Evolutionary conservation across 768 basidiomycete genomes (phyloP).

Genomic region (Tylopilus felleus): DNA sequence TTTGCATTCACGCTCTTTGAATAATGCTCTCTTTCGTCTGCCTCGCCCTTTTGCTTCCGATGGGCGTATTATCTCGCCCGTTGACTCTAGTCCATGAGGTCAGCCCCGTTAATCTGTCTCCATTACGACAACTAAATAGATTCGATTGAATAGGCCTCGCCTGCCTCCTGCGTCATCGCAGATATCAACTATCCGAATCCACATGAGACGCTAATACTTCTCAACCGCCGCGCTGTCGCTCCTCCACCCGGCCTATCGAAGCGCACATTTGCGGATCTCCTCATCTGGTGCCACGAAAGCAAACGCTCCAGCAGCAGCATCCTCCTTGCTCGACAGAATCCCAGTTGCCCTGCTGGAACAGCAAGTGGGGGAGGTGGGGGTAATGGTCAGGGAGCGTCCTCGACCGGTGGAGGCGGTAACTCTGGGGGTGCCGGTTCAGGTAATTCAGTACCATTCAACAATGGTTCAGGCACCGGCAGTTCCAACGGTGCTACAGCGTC

Average conservation of each 20-base stretch:
- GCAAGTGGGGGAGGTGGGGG: neutral
- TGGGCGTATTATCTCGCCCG: conserved; percentile 19
- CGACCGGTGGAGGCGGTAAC: neutral
- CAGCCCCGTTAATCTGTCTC: neutral
- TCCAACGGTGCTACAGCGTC: conserved; percentile 1
- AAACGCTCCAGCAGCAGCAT: conserved; percentile 5
- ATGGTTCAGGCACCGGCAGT: neutral
- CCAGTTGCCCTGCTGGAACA: conserved; percentile 12
- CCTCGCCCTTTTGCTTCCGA: conserved; percentile 19
- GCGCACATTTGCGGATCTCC: conserved; percentile 25
- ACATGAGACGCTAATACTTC: conserved; percentile 21
- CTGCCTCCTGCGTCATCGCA: conserved; percentile 27
- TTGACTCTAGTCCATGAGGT: conserved; percentile 14
- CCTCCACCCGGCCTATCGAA: conserved; percentile 25
- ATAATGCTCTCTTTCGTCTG: conserved; percentile 22
- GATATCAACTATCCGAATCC: conserved; percentile 25
- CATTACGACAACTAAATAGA: neutral
- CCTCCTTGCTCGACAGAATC: conserved; percentile 25
- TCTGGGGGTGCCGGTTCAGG: neutral
- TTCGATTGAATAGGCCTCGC: conserved; percentile 1
- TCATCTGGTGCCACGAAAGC: conserved; percentile 27
- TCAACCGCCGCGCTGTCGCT: conserved; percentile 15
- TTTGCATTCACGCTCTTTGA: conserved; percentile 9
- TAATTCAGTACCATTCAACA: neutral
- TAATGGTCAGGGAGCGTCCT: neutral